Evolutionary conservation across 2,329 filamentous ascomycete genomes (phyloP), one percentile per base, ranked within the genome.

Genomic region (Exserohilum turcica): DNA sequence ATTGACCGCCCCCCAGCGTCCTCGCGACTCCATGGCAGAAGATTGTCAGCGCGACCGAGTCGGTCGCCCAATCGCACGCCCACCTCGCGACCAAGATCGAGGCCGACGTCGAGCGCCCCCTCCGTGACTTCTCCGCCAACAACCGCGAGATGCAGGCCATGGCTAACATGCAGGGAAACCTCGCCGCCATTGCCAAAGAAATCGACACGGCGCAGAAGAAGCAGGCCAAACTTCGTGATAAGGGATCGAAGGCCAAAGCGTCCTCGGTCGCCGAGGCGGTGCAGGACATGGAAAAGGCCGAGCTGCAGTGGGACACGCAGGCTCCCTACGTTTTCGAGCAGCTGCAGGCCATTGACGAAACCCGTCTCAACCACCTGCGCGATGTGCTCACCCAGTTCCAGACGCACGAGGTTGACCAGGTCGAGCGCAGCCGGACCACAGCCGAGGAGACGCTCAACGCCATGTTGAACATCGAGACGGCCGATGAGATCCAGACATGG

Each of bases 291-390:
- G 90, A 96, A 59, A 86, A 86, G 55, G 88, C 91, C n/a, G 85
- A 82, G 38, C 84, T 88, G 61, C 89, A 96, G 71, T 99, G 94
- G 94, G 88, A 96, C 50, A 92, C 91, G 0, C 92, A 96, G 74
- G 91, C 94, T 12, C 94, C 94, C 1, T 97, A 91, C 75, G 89
- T 97, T 56, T 97, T 96, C 70, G 94, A 99, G 76, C 89, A 88
- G 56, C 84, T 99, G 21, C 94, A 99, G 73, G 88, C 90, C 5
- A 80, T 95, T 28, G 94, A 99, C 70, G 94, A 99, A 78, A 87
- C 85, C 64, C 86, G 94, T 50, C 80, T 95, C 62, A 96, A 97
- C 74, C 89, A 95, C 68, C 81, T 99, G 54, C 89, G 93, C 57
- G 93, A 97, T 74, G 84, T 90, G 35, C 82, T 99, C 55, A 97